A percentile compares a stretch with the other conserved stretches of the same genome.
phyloP scores from a whole-genome alignment of 2,329 filamentous ascomycete genomes.

The Aspergillus hiratsukae region DNA sequence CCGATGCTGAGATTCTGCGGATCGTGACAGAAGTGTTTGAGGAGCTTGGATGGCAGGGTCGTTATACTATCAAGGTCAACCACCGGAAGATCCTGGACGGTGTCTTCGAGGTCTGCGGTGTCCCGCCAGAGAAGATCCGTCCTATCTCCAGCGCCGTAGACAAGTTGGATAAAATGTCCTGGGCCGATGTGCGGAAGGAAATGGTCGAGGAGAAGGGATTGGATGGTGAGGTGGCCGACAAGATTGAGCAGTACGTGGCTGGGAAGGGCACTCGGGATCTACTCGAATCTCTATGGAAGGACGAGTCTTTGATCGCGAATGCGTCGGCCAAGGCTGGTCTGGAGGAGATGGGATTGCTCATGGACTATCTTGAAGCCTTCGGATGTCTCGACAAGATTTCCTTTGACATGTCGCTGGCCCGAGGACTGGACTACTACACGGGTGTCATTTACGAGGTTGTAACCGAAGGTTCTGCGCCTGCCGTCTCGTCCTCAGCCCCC shows the following conservation, averaged over 20 bases:
- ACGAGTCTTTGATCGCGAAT: constrained; percentile 66
- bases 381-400: constrained; percentile 69
- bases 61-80: constrained; percentile 88
- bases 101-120: constrained; percentile 85
- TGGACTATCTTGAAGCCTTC: constrained; percentile 77
- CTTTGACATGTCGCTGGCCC: constrained; percentile 84
- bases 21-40: constrained; percentile 85
- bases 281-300: constrained; percentile 63
- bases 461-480: constrained; percentile 69
- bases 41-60: constrained; percentile 66
- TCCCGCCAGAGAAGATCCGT: constrained; percentile 79
- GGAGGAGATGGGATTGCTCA: constrained; percentile 73
- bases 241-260: constrained; percentile 79
- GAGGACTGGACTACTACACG: constrained; percentile 90
- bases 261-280: constrained; percentile 71
- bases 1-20: constrained; percentile 82
- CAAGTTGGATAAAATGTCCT: constrained; percentile 90
- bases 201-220: constrained; percentile 93
- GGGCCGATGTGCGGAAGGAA: constrained; percentile 83
- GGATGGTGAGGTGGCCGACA: constrained; percentile 70
- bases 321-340: constrained; percentile 73
- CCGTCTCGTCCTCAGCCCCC: constrained; percentile 38
- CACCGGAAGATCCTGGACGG: constrained; percentile 92
- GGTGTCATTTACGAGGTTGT: constrained; percentile 87
- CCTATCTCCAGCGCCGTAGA: constrained; percentile 90